Conservation (phyloP, 805 yeast species). For the Komagataella populi region DNA sequence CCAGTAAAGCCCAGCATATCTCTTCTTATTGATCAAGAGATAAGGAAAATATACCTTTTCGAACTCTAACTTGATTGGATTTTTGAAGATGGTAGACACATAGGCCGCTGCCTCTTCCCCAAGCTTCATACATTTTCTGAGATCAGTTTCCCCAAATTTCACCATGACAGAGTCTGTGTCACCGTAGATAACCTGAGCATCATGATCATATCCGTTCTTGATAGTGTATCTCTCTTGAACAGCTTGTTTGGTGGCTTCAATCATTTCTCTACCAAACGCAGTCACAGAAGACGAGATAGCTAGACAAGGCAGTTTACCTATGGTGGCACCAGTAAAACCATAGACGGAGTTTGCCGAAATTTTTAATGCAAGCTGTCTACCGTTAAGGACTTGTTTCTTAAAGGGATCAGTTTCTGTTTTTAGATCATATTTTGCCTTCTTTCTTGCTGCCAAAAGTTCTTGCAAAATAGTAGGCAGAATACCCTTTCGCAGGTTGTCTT, state of each 20-base stretch:
- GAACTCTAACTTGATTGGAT: constrained; percentile 90
- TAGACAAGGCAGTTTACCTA: constrained; percentile 92
- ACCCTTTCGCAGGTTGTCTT: constrained; percentile 57
- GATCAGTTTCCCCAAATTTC: constrained; percentile 75
- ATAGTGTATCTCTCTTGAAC: constrained; percentile 71
- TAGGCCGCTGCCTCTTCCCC: constrained; percentile 91
- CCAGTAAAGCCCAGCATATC: constrained; percentile 97
- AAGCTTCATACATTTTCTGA: constrained; percentile 73
- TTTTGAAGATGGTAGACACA: constrained; percentile 66
- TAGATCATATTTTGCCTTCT: constrained; percentile 80
- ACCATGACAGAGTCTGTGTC: constrained; percentile 99
- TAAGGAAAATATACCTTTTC: constrained; percentile 96
- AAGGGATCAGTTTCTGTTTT: constrained; percentile 92
- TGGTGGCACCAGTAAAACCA: constrained; percentile 98
- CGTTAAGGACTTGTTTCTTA: constrained; percentile 84
- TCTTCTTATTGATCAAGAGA: constrained; percentile 82
- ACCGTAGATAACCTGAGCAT: constrained; percentile 90
- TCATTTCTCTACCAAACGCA: constrained; percentile 94
- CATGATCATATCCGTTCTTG: constrained; percentile 73
- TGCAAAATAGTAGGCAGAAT: constrained; percentile 83
- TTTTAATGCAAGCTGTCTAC: constrained; percentile 92
- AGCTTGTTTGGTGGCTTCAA: constrained; percentile 76
- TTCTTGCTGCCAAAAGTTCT: constrained; percentile 84
- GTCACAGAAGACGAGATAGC: constrained; percentile 95
- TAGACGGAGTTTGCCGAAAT: constrained; percentile 97